Conservation (phyloP, 1,284 basidiomycete species). For the Sporisorium graminicola region DNA sequence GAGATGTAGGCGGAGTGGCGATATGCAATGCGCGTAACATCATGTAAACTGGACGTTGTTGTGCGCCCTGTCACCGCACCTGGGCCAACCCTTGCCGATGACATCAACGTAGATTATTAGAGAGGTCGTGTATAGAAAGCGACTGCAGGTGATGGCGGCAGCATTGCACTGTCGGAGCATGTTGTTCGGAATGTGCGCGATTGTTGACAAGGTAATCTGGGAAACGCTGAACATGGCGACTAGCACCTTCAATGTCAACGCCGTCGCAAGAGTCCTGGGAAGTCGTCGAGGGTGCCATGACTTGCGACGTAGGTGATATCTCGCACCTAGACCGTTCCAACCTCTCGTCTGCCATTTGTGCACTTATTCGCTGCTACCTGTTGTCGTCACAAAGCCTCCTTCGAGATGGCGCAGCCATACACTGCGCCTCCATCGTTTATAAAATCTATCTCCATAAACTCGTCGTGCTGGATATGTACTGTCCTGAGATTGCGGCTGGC, state of each 20-base stretch:
- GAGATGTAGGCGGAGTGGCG: neutral
- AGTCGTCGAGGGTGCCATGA: neutral
- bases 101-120: too few relatives aligned
- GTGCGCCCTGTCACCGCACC: neutral
- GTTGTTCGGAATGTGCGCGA: neutral
- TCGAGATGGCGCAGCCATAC: neutral
- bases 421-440: neutral
- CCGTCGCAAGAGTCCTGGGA: too few relatives aligned
- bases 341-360: neutral
- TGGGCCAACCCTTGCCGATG: neutral
- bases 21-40: neutral
- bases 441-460: neutral
- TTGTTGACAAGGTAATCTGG: neutral
- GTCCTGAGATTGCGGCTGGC: neutral
- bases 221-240: neutral
- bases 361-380: neutral
- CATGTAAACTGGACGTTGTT: neutral
- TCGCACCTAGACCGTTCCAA: too few relatives aligned
- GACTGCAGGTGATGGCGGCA: neutral
- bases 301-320: neutral
- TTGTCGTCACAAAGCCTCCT: neutral
- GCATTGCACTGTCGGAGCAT: neutral
- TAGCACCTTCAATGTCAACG: too few relatives aligned
- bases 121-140: neutral
- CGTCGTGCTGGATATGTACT: neutral